These are phyloP conservation scores for Hortiboletus flavorubellus DNA, from an alignment of 768 basidiomycete species.

Conservation along the genomic window DNA sequence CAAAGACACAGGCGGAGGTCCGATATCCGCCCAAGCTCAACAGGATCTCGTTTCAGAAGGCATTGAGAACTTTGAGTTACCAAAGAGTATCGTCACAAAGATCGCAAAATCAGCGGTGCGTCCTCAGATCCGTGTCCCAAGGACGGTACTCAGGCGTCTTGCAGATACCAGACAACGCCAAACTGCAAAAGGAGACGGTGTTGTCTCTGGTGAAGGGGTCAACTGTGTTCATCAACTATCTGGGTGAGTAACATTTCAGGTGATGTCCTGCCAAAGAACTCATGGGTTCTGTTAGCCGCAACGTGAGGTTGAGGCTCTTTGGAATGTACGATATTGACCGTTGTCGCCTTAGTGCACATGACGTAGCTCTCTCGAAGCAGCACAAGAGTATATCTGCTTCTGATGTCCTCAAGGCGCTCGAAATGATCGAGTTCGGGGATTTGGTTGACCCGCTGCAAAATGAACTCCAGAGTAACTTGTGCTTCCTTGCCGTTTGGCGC, in stretches of 20 bases:
- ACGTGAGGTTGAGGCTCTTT: constrained; percentile 34
- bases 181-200: constrained; percentile 88
- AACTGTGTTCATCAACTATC: constrained; percentile 93
- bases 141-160: not conserved
- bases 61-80: constrained; percentile 87
- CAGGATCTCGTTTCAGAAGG: constrained; percentile 80
- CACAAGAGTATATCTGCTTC: constrained; percentile 88
- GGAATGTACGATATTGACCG: constrained; percentile 4
- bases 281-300: constrained; percentile 34
- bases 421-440: constrained; percentile 73
- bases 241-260: constrained; percentile 50
- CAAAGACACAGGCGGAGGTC: constrained; percentile 54
- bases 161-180: constrained; percentile 80
- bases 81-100: constrained; percentile 76
- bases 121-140: constrained; percentile 5
- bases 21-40: constrained; percentile 69
- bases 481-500: not conserved
- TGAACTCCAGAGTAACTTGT: constrained; percentile 56
- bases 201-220: constrained; percentile 83
- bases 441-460: constrained; percentile 57
- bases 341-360: constrained; percentile 63
- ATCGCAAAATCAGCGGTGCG: constrained; percentile 83
- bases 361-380: constrained; percentile 78
- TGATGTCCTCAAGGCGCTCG: constrained; percentile 85
- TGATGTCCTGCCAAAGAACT: not conserved